Percentiles rank a stretch among this genome's conserved stretches.
phyloP scores from a whole-genome alignment of 2,329 filamentous ascomycete genomes.

The Xylaria sp. region DNA sequence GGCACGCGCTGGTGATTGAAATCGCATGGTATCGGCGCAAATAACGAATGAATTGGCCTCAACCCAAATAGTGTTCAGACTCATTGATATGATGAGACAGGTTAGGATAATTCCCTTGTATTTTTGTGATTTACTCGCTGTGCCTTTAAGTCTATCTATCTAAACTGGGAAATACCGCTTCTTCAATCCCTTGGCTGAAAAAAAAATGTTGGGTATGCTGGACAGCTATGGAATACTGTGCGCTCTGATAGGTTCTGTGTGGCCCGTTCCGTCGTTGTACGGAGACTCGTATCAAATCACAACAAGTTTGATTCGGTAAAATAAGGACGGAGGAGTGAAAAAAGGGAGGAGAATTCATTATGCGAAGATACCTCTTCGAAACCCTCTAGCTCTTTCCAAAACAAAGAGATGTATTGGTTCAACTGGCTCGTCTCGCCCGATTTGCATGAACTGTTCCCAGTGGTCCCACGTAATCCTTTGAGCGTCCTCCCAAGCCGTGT shows the following conservation, averaged over 20 bases:
- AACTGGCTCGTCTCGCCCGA: not conserved
- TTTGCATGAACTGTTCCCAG: not conserved
- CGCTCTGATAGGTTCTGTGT: not conserved
- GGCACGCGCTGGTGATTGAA: not conserved
- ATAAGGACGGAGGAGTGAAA: not conserved
- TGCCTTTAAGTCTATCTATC: not conserved
- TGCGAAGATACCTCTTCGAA: not conserved
- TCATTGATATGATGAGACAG: not conserved
- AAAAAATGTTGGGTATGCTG: not conserved
- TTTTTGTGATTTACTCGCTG: not conserved
- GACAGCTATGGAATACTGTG: not conserved
- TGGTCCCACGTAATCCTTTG: not conserved
- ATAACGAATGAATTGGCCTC: not conserved
- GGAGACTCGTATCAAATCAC: not conserved
- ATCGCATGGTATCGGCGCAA: not conserved
- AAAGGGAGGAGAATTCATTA: not conserved
- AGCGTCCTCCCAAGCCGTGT: not conserved
- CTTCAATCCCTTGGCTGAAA: not conserved
- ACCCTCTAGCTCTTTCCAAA: not conserved
- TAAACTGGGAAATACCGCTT: not conserved
- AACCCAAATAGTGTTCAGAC: not conserved
- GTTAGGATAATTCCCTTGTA: not conserved
- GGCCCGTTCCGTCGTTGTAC: not conserved
- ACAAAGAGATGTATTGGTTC: not conserved
- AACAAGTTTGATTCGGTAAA: not conserved